These are phyloP conservation scores for Theileria orientalis DNA, from an alignment of 169 alveolate genomes.

Conservation along the genomic window DNA sequence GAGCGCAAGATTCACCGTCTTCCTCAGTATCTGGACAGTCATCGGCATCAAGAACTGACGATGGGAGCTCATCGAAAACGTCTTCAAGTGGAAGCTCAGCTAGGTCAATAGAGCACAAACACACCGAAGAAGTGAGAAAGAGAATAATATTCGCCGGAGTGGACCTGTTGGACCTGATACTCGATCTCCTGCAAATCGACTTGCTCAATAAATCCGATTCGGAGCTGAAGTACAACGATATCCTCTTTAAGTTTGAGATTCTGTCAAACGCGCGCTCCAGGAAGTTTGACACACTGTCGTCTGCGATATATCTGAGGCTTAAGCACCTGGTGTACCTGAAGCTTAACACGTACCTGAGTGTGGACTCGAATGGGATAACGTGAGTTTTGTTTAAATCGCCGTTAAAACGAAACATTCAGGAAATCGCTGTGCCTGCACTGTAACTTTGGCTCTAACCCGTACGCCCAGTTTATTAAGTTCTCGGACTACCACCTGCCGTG, in stretches of 20 bases:
- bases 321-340: constrained; percentile 47
- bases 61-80: background rate
- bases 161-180: background rate
- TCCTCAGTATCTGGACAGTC: background rate
- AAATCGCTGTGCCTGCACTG: constrained; percentile 41
- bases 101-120: background rate
- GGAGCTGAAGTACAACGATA: constrained; percentile 24
- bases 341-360: constrained; percentile 17
- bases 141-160: background rate
- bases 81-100: background rate
- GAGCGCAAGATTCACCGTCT: background rate
- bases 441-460: constrained; percentile 40
- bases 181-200: constrained; percentile 21
- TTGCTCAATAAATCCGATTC: constrained; percentile 20
- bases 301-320: constrained; percentile 42
- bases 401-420: background rate
- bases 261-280: background rate
- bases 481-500: constrained; percentile 25
- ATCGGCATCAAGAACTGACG: background rate
- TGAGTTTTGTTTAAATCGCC: background rate
- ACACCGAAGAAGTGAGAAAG: background rate
- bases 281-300: constrained; percentile 18
- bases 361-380: background rate
- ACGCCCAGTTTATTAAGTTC: constrained; percentile 5
- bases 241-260: constrained; percentile 36